These are phyloP conservation scores for Fusarium beomiforme DNA, from an alignment of 2,329 filamentous ascomycete genomes.

Conservation along the genomic window DNA sequence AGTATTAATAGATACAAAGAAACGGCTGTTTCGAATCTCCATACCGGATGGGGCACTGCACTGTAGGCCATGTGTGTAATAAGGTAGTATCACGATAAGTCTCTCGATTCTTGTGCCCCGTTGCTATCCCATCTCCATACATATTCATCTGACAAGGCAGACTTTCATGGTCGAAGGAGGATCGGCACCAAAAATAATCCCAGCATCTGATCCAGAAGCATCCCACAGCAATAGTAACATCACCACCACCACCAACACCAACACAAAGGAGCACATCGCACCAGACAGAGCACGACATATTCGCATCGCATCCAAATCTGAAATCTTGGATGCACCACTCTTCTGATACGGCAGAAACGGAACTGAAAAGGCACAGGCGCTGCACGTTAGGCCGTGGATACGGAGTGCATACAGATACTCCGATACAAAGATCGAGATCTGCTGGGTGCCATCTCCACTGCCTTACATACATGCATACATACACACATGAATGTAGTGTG, in stretches of 20 bases:
- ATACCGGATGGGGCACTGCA: background rate
- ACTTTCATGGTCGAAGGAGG: background rate
- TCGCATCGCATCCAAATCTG: constrained; percentile 11
- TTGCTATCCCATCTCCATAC: background rate
- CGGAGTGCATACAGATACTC: background rate
- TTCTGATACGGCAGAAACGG: background rate
- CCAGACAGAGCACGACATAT: constrained; percentile 8
- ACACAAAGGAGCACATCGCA: background rate
- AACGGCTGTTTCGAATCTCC: background rate
- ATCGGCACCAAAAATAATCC: constrained; percentile 28
- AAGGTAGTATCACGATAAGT: background rate
- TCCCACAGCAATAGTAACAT: background rate
- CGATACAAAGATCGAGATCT: constrained; percentile 34
- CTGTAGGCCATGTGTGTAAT: background rate
- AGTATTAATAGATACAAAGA: background rate
- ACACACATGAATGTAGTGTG: background rate
- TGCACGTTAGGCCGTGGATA: background rate
- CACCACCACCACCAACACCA: background rate
- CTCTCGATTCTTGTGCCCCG: constrained; percentile 1
- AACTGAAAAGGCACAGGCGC: background rate
- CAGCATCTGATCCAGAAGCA: constrained; percentile 29
- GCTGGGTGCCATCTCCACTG: constrained; percentile 14
- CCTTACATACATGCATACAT: constrained; percentile 10
- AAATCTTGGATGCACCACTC: constrained; percentile 10
- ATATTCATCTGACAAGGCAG: background rate